These are phyloP conservation scores for Calamus simplicifolius DNA, from an alignment of 176 grass and related monocot genomes.

Conservation along the genomic window DNA sequence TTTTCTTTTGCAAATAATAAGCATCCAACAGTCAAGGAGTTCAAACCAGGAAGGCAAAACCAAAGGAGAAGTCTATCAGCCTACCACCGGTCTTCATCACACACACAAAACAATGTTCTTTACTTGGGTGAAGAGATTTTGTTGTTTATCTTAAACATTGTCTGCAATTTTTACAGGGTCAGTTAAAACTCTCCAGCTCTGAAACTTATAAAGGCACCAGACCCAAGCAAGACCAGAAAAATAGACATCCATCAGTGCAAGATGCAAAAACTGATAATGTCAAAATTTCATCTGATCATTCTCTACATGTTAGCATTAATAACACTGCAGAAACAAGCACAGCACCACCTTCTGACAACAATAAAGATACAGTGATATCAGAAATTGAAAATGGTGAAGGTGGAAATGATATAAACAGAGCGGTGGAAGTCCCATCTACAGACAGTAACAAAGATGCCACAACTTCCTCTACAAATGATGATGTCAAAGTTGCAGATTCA, in stretches of 20 bases:
- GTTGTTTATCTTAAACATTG: too few relatives aligned
- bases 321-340: constrained; percentile 29
- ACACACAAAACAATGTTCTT: too few relatives aligned
- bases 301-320: constrained; percentile 26
- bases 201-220: constrained; percentile 23
- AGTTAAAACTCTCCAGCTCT: constrained; percentile 40
- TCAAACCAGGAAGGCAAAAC: constrained; percentile 56
- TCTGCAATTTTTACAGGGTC: constrained; percentile 36
- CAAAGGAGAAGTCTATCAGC: constrained; percentile 45
- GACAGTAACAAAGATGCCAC: constrained; percentile 28
- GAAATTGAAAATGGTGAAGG: constrained; percentile 26
- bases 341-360: constrained; percentile 26
- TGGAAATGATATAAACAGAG: constrained; percentile 23
- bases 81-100: constrained; percentile 8
- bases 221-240: constrained; percentile 48
- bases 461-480: constrained; percentile 30
- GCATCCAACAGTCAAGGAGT: constrained; percentile 45
- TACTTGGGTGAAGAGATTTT: too few relatives aligned
- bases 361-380: constrained; percentile 6
- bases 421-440: constrained; percentile 22
- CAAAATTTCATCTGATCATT: constrained; percentile 28
- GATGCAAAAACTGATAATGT: constrained; percentile 47
- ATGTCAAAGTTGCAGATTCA: constrained; percentile 16
- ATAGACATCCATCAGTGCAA: constrained; percentile 29
- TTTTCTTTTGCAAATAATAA: constrained; percentile 17